A percentile compares a stretch with the other conserved stretches of the same genome.
phyloP scores from a whole-genome alignment of 2,329 filamentous ascomycete species.

The Pestalotiopsis sp. region DNA sequence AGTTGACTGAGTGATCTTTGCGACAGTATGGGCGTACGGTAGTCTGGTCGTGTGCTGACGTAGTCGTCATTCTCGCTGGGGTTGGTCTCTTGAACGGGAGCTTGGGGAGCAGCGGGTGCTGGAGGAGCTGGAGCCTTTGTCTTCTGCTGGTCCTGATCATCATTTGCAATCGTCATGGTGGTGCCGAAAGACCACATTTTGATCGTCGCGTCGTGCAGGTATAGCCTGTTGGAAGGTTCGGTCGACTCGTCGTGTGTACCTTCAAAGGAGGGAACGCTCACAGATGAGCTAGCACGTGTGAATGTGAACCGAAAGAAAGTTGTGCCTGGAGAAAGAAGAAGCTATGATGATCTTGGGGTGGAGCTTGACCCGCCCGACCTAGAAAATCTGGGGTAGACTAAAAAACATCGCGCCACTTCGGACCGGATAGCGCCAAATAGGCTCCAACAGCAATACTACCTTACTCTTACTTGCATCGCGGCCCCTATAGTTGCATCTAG shows the following conservation, averaged over 20 bases:
- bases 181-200: conserved; percentile 38
- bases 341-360: not conserved
- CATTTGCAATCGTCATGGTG: conserved; percentile 35
- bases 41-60: conserved; percentile 16
- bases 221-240: too few relatives aligned
- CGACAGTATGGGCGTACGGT: conserved; percentile 36
- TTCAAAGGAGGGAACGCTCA: conserved; percentile 2
- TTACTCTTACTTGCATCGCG: not conserved
- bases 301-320: not conserved
- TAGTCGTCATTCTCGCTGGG: not conserved
- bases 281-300: not conserved
- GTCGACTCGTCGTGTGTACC: not conserved
- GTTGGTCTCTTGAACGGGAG: not conserved
- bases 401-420: not conserved
- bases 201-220: not conserved
- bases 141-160: conserved; percentile 20
- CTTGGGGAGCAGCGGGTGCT: not conserved
- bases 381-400: conserved; percentile 6
- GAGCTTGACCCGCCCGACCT: not conserved
- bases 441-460: not conserved
- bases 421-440: not conserved
- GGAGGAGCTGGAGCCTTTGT: not conserved
- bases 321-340: not conserved
- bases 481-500: not conserved
- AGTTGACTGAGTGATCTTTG: conserved; percentile 63